These are phyloP conservation scores for Bipolaris oryzae DNA, from an alignment of 2,329 filamentous ascomycete genomes.

Conservation along the genomic window DNA sequence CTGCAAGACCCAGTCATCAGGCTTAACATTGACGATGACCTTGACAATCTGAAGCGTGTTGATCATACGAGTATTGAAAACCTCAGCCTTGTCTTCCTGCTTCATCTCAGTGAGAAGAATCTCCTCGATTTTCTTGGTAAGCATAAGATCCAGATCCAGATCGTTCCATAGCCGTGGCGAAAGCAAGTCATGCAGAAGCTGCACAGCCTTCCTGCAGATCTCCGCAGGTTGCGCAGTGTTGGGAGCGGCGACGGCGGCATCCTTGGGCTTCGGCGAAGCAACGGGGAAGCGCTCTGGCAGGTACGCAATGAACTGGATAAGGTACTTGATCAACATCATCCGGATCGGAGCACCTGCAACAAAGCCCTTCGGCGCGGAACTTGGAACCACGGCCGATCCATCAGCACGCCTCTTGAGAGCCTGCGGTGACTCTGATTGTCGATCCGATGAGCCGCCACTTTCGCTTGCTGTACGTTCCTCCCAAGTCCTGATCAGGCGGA, in stretches of 20 bases:
- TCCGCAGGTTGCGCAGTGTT: conserved; percentile 66
- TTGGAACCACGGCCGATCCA: conserved; percentile 61
- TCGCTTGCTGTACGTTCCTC: conserved; percentile 81
- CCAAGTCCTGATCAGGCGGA: conserved; percentile 91
- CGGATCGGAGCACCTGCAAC: conserved; percentile 63
- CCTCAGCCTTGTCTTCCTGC: conserved; percentile 63
- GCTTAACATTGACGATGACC: conserved; percentile 84
- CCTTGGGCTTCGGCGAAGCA: conserved; percentile 54
- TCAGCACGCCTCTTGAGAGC: conserved; percentile 76
- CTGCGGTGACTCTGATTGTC: conserved; percentile 71
- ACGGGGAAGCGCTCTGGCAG: conserved; percentile 84
- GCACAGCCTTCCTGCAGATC: conserved; percentile 82
- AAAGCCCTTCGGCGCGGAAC: conserved; percentile 55
- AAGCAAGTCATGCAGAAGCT: conserved; percentile 80
- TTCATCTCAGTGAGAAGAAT: conserved; percentile 75
- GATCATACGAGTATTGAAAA: conserved; percentile 84
- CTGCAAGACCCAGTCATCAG: conserved; percentile 86
- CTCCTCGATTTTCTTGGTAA: conserved; percentile 86
- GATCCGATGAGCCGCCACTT: conserved; percentile 43
- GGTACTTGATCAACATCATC: conserved; percentile 87
- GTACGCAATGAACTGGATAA: conserved; percentile 92
- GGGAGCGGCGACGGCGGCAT: conserved; percentile 37
- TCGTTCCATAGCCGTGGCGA: conserved; percentile 91
- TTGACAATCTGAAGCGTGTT: conserved; percentile 93
- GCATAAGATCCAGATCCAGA: conserved; percentile 80